Evolutionary conservation across 768 basidiomycete species (phyloP).

Genomic region (Dendrothele bispora): DNA sequence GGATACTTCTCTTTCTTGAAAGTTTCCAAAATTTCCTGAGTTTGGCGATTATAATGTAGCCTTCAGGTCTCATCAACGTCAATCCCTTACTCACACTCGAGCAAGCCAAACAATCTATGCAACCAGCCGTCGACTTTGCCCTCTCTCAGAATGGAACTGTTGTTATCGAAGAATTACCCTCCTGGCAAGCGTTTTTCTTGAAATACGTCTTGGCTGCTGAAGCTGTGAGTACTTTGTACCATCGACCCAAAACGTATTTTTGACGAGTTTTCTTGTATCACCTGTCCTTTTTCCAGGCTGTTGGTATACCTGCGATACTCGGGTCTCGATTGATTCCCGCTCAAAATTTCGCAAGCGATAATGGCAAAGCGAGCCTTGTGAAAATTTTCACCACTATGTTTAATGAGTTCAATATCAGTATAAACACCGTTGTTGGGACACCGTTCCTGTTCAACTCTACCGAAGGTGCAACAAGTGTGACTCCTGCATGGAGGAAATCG

Average conservation of each 20-base stretch:
- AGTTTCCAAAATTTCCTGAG: neutral
- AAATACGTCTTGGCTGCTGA: conserved; percentile 28
- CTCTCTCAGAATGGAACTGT: conserved; percentile 25
- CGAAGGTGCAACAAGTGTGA: conserved; percentile 16
- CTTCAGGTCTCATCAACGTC: conserved; percentile 25
- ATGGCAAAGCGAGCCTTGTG: conserved; percentile 18
- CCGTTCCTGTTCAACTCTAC: conserved; percentile 18
- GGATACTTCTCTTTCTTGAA: neutral
- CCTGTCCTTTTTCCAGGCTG: conserved; percentile 10
- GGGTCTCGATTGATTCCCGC: conserved; percentile 27
- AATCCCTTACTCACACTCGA: conserved; percentile 24
- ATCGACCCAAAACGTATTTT: conserved; percentile 18
- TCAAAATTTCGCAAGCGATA: conserved; percentile 19
- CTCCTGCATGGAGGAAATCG: conserved; percentile 20
- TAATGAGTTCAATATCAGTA: conserved; percentile 14
- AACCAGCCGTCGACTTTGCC: conserved; percentile 25
- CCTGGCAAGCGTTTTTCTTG: conserved; percentile 30
- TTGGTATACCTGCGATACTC: conserved; percentile 23
- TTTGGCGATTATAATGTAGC: conserved; percentile 19
- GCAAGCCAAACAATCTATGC: conserved; percentile 26
- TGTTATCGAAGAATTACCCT: conserved; percentile 27
- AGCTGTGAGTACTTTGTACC: conserved; percentile 13
- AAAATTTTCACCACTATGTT: conserved; percentile 9
- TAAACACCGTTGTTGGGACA: conserved; percentile 16
- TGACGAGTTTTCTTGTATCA: neutral